Base-by-base conservation (phyloP, 768 basidiomycete species). In the Austroboletus eburneus region DNA sequence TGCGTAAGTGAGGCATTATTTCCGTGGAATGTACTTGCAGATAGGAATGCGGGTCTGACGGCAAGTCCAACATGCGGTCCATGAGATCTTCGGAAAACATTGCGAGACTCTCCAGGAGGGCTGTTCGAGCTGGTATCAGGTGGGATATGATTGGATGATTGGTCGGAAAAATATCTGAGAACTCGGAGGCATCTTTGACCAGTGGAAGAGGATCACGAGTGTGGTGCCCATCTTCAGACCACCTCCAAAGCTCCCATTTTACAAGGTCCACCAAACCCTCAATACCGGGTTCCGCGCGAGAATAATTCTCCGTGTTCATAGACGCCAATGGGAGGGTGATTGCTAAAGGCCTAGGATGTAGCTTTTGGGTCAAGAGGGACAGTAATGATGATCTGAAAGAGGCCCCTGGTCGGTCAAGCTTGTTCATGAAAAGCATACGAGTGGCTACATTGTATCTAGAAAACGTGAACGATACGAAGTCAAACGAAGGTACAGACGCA, bases 331-430 rank as follows among this genome's bases (percentile, higher is more conserved):
- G 91, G 20, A 93, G 72, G 4, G 80, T 75, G 12, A 93, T 66
- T 10, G 75, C 65, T 62, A 86, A 70, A 2, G 91, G 91, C 42
- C 80, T 80, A 3, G 81, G 78, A 57, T 93, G 91, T 32, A 93
- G 73, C 30, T 81, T 75, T 63, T 91, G 78, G n/a, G 75, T 67
- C 10, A 91, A 72, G 29, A 91, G 67, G 23, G 91, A 92, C n/a
- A 74, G 55, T 6, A 91, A 54, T 1, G 90, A 89, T 5, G 79
- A 73, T 47, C 72, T 73, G 58, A 90, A 82, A 2, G 88, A 91
- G 4, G 91, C 87, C 29, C 91, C 91, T 22, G 91, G 79, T 40
- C 91, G 80, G 64, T 93, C 91, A 37, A 92, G 75, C 63, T 93
- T 93, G 71, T 93, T 93, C 48, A 92, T 65, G 65, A 92, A 91